phyloP scores from a whole-genome alignment of 2,329 filamentous ascomycete genomes.

The Fusarium sp. region DNA sequence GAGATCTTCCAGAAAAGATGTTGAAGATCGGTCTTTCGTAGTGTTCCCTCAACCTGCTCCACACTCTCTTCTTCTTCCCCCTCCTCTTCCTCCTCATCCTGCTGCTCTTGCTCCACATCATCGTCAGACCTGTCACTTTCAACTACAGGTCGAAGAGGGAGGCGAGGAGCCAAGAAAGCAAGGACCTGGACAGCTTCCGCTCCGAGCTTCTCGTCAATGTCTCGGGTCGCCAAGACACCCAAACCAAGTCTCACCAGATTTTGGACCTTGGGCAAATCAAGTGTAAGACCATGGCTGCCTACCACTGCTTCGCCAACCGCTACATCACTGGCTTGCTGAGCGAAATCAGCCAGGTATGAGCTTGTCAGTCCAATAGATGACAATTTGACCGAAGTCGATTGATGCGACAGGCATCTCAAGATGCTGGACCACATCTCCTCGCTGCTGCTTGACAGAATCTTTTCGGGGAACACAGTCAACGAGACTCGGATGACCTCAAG shows the following conservation, averaged over 20 bases:
- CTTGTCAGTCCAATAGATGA: slow-evolving; percentile 78
- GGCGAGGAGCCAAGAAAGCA: slow-evolving; percentile 76
- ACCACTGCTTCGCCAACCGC: slow-evolving; percentile 64
- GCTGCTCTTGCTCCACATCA: slow-evolving; percentile 52
- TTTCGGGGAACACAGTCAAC: slow-evolving; percentile 70
- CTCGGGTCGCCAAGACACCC: slow-evolving; percentile 66
- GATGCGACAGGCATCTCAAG: slow-evolving; percentile 74
- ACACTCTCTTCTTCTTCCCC: slow-evolving; percentile 57
- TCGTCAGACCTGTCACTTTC: slow-evolving; percentile 51
- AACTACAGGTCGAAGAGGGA: slow-evolving; percentile 52
- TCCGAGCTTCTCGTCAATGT: slow-evolving; percentile 78
- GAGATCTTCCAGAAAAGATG: slow-evolving; percentile 84
- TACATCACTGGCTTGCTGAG: slow-evolving; percentile 64
- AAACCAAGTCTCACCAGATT: slow-evolving; percentile 63
- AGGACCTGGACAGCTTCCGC: slow-evolving; percentile 82
- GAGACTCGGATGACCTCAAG: slow-evolving; percentile 76
- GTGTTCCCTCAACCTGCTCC: slow-evolving; percentile 54
- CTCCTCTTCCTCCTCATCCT: slow-evolving; percentile 57
- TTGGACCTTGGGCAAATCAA: slow-evolving; percentile 72
- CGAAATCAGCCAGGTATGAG: slow-evolving; percentile 83
- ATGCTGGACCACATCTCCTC: slow-evolving; percentile 76
- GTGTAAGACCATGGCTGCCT: slow-evolving; percentile 75
- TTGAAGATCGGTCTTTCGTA: slow-evolving; percentile 60
- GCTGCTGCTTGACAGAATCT: slow-evolving; percentile 68
- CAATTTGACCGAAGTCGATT: slow-evolving; percentile 78